phyloP scores from a whole-genome alignment of 202 grass and related monocot species.

The Setaria italica region DNA sequence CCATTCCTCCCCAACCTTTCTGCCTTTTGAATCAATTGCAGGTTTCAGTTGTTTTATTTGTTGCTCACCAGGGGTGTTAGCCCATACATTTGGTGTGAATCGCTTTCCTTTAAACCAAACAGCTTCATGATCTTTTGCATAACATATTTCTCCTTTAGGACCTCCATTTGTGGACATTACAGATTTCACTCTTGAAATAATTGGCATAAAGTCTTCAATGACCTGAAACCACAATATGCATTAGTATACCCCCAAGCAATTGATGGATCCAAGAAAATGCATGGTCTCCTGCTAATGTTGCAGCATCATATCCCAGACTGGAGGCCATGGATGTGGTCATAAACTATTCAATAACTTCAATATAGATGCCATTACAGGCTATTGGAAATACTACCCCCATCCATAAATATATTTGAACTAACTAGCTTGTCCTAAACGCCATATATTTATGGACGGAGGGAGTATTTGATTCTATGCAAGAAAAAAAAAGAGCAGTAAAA shows the following conservation, averaged over 20 bases:
- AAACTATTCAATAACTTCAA: background rate
- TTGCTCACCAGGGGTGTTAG: conserved; percentile 76
- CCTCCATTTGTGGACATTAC: conserved; percentile 72
- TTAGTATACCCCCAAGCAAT: conserved; percentile 15
- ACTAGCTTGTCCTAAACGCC: no score
- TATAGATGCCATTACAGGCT: background rate
- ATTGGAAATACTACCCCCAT: background rate
- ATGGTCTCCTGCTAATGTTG: conserved; percentile 7
- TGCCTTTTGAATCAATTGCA: conserved; percentile 91
- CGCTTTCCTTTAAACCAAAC: conserved; percentile 96
- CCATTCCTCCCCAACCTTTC: conserved; percentile 97
- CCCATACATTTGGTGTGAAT: conserved; percentile 82
- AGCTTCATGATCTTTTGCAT: conserved; percentile 88
- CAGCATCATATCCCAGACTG: conserved; percentile 7
- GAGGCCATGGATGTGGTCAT: conserved; percentile 3
- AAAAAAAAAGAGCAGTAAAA: conserved; percentile 10
- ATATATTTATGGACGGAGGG: no score
- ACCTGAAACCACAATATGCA: conserved; percentile 53
- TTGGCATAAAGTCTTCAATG: conserved; percentile 80
- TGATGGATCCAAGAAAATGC: conserved; percentile 23
- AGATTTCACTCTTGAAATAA: conserved; percentile 87
- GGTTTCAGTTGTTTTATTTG: conserved; percentile 90
- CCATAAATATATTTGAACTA: no score
- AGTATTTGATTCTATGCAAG: background rate
- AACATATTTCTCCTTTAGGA: conserved; percentile 88